Percentiles rank a stretch among this genome's conserved stretches.
Evolutionary conservation across 768 basidiomycete species (phyloP).

Genomic region (Crepidotus variabilis): DNA sequence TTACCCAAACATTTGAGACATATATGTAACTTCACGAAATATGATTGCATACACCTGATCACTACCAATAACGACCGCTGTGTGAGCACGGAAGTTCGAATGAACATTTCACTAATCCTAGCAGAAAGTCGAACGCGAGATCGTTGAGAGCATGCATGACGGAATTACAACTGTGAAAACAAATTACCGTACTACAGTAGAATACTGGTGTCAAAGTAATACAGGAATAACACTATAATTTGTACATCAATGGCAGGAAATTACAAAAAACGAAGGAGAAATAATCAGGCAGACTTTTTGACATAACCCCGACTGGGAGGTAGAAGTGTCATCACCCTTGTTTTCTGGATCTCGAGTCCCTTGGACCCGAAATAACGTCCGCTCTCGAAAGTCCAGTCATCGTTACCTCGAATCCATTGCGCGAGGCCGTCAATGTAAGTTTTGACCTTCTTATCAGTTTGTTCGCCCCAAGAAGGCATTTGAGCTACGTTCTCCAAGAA

Average conservation of each 20-base stretch:
- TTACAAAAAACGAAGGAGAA: not conserved
- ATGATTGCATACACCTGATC: too few species aligned
- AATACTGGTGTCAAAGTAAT: too few species aligned
- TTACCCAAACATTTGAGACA: too few species aligned
- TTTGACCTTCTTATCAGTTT: conserved; percentile 29
- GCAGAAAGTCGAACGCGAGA: too few species aligned
- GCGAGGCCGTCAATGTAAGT: conserved; percentile 45
- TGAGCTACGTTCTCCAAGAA: conserved; percentile 33
- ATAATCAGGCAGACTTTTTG: conserved; percentile 3
- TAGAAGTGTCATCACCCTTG: conserved; percentile 16
- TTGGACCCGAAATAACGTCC: conserved; percentile 36
- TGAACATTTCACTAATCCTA: too few species aligned
- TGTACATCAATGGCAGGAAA: not conserved
- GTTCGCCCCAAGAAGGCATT: conserved; percentile 36
- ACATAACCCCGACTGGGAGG: conserved; percentile 11
- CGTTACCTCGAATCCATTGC: conserved; percentile 48
- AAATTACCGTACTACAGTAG: too few species aligned
- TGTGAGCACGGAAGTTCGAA: too few species aligned
- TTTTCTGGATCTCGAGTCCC: conserved; percentile 16
- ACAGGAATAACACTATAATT: too few species aligned
- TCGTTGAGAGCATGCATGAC: too few species aligned
- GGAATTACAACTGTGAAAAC: too few species aligned
- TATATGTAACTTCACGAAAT: too few species aligned
- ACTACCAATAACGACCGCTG: too few species aligned
- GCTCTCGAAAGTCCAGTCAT: conserved; percentile 51